These are phyloP conservation scores for Digitaria exilis DNA, from an alignment of 202 grass and related monocot genomes.

Conservation along the genomic window DNA sequence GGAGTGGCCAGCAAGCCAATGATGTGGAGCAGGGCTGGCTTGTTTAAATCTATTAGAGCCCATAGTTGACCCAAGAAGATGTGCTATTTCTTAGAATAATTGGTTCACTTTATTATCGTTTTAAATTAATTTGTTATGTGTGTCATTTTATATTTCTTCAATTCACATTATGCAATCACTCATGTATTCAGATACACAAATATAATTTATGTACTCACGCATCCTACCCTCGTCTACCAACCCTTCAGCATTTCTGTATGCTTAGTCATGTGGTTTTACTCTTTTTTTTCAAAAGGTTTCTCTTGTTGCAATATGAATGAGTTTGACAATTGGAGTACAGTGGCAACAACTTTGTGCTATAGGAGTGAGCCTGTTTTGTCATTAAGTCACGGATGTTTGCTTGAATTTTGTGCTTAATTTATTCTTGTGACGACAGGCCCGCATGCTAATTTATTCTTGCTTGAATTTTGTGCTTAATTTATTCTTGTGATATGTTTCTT, in stretches of 20 bases:
- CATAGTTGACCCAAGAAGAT: constrained; percentile 47
- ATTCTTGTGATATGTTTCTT: too few species aligned
- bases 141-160: constrained; percentile 18
- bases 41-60: constrained; percentile 41
- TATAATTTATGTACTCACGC: constrained; percentile 38
- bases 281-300: not conserved
- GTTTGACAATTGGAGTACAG: too few species aligned
- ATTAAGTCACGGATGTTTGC: too few species aligned
- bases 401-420: too few species aligned
- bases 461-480: too few species aligned
- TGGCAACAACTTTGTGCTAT: too few species aligned
- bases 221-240: not conserved
- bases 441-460: too few species aligned
- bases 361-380: too few species aligned
- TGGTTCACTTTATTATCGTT: not conserved
- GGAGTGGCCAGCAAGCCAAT: constrained; percentile 66
- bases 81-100: constrained; percentile 47
- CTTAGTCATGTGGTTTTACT: not conserved
- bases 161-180: constrained; percentile 38
- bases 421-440: too few species aligned
- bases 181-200: constrained; percentile 39
- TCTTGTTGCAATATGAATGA: not conserved
- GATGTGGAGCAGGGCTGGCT: constrained; percentile 45
- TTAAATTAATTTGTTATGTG: constrained; percentile 25
- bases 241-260: not conserved